Evolutionary conservation across 148 eudicot species (phyloP).

Genomic region (Camellia japonica): DNA sequence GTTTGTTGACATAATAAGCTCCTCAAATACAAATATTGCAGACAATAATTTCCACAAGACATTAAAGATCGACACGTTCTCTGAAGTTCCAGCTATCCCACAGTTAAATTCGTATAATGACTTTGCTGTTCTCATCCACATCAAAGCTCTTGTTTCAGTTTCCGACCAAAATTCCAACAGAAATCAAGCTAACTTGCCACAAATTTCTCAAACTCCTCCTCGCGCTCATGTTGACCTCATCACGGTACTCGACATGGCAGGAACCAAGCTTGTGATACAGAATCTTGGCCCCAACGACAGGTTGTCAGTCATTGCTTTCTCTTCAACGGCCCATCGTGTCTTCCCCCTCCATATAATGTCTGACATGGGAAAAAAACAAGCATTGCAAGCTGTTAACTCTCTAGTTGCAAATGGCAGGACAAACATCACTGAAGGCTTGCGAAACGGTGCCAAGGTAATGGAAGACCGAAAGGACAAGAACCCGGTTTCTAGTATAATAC

Average conservation of each 20-base stretch:
- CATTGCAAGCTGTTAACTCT: slow-evolving; percentile 70
- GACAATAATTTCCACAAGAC: slow-evolving; percentile 22
- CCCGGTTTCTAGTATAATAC: slow-evolving; percentile 72
- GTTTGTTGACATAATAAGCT: slow-evolving; percentile 16
- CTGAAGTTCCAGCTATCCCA: slow-evolving; percentile 61
- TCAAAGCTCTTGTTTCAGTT: slow-evolving; percentile 59
- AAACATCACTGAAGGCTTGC: slow-evolving; percentile 81
- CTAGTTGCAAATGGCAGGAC: slow-evolving; percentile 81
- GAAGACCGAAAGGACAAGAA: slow-evolving; percentile 73
- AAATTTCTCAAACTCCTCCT: slow-evolving; percentile 31
- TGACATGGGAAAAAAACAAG: slow-evolving; percentile 58
- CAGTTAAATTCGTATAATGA: slow-evolving; percentile 30
- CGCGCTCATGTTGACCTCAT: slow-evolving; percentile 84
- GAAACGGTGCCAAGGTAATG: slow-evolving; percentile 69
- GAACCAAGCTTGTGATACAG: slow-evolving; percentile 83
- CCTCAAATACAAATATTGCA: slow-evolving; percentile 14
- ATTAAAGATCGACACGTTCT: slow-evolving; percentile 48
- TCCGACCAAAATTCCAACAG: slow-evolving; percentile 15
- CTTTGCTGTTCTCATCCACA: slow-evolving; percentile 62
- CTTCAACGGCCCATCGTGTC: slow-evolving; percentile 72
- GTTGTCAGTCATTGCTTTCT: slow-evolving; percentile 76
- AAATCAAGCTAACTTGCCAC: slow-evolving; percentile 24
- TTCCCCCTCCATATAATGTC: slow-evolving; percentile 76
- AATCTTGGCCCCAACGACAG: slow-evolving; percentile 73
- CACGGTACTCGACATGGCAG: slow-evolving; percentile 87